Evolutionary conservation across 495 filamentous ascomycete species (phyloP).

Genomic region (Mytilinidion resinicola): DNA sequence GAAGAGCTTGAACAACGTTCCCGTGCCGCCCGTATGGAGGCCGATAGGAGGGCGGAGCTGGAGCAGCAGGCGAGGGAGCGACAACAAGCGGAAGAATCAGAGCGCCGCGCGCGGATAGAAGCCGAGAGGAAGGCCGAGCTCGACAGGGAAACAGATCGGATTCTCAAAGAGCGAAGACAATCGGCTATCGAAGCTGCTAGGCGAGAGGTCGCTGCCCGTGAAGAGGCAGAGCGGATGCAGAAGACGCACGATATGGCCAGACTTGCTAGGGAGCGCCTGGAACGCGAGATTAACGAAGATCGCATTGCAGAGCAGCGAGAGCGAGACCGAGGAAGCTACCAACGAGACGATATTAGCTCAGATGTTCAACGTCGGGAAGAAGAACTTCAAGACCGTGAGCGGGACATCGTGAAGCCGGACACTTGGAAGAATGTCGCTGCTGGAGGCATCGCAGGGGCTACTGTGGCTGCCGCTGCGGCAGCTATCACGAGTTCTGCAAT

Average conservation of each 20-base stretch:
- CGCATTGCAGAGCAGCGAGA: constrained; percentile 7
- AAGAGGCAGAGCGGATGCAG: constrained; percentile 5
- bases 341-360: constrained; percentile 15
- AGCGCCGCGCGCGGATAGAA: constrained; percentile 13
- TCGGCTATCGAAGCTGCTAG: constrained; percentile 6
- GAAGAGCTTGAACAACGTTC: constrained; percentile 18
- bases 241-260: constrained; percentile 14
- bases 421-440: constrained; percentile 20
- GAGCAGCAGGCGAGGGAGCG: constrained; percentile 7
- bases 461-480: constrained; percentile 27
- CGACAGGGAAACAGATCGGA: constrained; percentile 19
- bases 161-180: not conserved
- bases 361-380: constrained; percentile 21
- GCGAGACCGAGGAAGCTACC: constrained; percentile 5
- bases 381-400: constrained; percentile 20
- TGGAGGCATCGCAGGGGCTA: constrained; percentile 21
- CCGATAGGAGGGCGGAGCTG: constrained; percentile 15
- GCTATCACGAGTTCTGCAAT: constrained; percentile 28
- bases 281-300: constrained; percentile 11
- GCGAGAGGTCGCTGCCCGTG: constrained; percentile 2
- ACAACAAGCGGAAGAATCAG: constrained; percentile 7
- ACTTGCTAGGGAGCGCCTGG: constrained; percentile 13
- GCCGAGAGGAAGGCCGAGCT: constrained; percentile 18
- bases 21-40: constrained; percentile 10
- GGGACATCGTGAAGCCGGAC: constrained; percentile 13